Evolutionary conservation across 352 stramenopile species (phyloP).

Genomic region (Thalassiosira hispida): DNA sequence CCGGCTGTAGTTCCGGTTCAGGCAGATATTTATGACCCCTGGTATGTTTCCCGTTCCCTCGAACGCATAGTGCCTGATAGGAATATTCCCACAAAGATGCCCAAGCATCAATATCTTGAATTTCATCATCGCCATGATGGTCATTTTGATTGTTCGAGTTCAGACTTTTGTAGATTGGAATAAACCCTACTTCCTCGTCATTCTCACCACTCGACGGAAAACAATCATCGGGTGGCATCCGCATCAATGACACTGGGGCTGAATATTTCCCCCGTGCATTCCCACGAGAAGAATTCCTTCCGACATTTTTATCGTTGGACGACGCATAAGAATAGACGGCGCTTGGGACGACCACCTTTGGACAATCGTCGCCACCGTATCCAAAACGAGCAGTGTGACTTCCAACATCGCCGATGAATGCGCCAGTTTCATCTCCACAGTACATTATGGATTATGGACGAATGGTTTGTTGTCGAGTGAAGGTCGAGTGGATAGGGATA

Average conservation of each 20-base stretch:
- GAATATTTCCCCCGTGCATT: constrained; percentile 31
- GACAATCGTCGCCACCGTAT: constrained; percentile 93
- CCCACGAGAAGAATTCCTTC: neutral
- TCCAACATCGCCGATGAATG: constrained; percentile 93
- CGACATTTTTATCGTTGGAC: neutral
- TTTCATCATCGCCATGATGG: constrained; percentile 28
- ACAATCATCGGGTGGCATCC: constrained; percentile 39
- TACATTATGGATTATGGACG: constrained; percentile 86
- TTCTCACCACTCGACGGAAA: constrained; percentile 10
- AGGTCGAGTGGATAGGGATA: neutral
- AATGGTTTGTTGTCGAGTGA: neutral
- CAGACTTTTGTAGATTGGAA: constrained; percentile 39
- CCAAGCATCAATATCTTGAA: constrained; percentile 73
- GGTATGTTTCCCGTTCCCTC: constrained; percentile 72
- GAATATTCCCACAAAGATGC: constrained; percentile 69
- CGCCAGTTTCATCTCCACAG: constrained; percentile 95
- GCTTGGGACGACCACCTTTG: constrained; percentile 89
- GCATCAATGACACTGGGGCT: constrained; percentile 43
- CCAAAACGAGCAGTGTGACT: constrained; percentile 92
- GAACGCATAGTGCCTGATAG: constrained; percentile 63
- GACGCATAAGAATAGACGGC: constrained; percentile 47
- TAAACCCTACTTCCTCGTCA: constrained; percentile 20
- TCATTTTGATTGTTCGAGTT: constrained; percentile 33
- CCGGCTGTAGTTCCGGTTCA: constrained; percentile 3
- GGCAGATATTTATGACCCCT: constrained; percentile 41